Percentiles rank a stretch among this genome's conserved stretches.
phyloP scores from a whole-genome alignment of 1,284 basidiomycete species.

The Sutorius eximius region DNA sequence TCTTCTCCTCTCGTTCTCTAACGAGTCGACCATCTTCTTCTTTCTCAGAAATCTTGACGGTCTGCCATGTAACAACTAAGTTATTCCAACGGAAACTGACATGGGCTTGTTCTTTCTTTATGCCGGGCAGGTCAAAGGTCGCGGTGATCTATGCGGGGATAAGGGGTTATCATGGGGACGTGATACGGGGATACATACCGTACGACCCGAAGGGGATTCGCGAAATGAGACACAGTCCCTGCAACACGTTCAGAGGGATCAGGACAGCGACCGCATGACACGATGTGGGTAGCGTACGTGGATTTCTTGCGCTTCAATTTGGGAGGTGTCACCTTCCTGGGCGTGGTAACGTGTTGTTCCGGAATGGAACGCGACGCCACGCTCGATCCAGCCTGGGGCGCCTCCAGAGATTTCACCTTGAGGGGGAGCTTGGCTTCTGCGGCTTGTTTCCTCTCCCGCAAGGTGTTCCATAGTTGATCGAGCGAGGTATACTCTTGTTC shows the following conservation, averaged over 20 bases:
- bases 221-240: constrained; percentile 57
- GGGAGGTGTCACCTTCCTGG: constrained; percentile 33
- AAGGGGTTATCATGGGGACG: constrained; percentile 20
- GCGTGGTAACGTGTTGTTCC: constrained; percentile 25
- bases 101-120: constrained; percentile 69
- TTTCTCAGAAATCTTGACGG: constrained; percentile 55
- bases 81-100: constrained; percentile 64
- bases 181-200: constrained; percentile 38
- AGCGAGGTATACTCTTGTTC: constrained; percentile 46
- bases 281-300: constrained; percentile 43
- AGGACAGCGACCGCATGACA: constrained; percentile 9
- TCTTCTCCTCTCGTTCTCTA: constrained; percentile 59
- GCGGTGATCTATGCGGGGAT: constrained; percentile 39
- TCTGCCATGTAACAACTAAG: constrained; percentile 68
- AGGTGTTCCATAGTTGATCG: constrained; percentile 60
- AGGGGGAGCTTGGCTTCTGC: constrained; percentile 62
- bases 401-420: constrained; percentile 66
- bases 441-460: constrained; percentile 60
- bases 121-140: constrained; percentile 62
- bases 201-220: constrained; percentile 64
- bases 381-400: constrained; percentile 32
- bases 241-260: constrained; percentile 15
- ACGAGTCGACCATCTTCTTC: constrained; percentile 58
- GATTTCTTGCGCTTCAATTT: constrained; percentile 55
- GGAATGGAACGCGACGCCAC: constrained; percentile 22